Percentiles rank a stretch among this genome's conserved stretches.
phyloP scores from a whole-genome alignment of 768 basidiomycete genomes.

The Boletales sp. region DNA sequence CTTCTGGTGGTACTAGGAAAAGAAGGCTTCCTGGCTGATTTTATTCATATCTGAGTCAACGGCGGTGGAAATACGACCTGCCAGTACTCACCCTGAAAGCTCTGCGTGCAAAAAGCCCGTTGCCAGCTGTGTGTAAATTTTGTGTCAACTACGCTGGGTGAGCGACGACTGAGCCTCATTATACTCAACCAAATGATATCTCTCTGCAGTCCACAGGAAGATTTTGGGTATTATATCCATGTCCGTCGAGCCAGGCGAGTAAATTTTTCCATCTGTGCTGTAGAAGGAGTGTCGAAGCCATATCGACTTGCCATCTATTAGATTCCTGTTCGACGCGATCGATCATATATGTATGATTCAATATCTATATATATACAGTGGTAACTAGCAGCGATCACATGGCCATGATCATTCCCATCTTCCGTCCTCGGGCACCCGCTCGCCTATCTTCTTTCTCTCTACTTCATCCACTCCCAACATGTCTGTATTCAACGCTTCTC shows the following conservation, averaged over 20 bases:
- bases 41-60: neutral
- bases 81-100: conserved; percentile 39
- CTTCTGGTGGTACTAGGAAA: conserved; percentile 65
- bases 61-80: neutral
- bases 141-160: conserved; percentile 2
- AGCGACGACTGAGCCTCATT: neutral
- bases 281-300: neutral
- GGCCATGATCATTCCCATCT: neutral
- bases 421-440: conserved; percentile 1
- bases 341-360: too few relatives aligned
- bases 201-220: conserved; percentile 51
- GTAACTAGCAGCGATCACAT: conserved; percentile 2
- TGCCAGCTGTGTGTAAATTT: conserved; percentile 42
- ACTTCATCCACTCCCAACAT: conserved; percentile 31
- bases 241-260: conserved; percentile 48
- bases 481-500: conserved; percentile 80
- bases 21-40: conserved; percentile 53
- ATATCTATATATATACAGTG: too few relatives aligned
- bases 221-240: conserved; percentile 43
- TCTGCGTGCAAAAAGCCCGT: conserved; percentile 61
- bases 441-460: conserved; percentile 7
- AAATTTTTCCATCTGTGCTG: conserved; percentile 42
- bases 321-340: too few relatives aligned
- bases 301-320: too few relatives aligned
- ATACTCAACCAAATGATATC: conserved; percentile 46